Base-by-base conservation (phyloP, 345 rosid species). In the Jatropha curcas region DNA sequence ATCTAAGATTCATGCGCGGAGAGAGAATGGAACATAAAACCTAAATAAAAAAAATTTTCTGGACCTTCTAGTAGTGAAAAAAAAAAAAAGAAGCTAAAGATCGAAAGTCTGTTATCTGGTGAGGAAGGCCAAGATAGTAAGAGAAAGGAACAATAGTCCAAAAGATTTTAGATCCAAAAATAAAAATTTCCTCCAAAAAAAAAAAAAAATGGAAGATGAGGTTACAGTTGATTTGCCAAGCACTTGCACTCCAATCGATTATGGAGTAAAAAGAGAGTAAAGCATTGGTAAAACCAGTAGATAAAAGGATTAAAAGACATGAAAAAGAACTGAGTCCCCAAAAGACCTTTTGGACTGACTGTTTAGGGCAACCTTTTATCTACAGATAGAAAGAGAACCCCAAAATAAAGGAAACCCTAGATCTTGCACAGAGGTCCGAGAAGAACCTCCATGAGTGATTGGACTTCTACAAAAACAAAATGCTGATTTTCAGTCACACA, bases 381-480 rank as follows among this genome's bases (percentile, higher is more conserved):
- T 22, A 68, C 34, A 27, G n/a, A 71, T 19, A 35, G 12, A 61
- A 53, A 20, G 8, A 19, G 11, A 52, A 67, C 17, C 58, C 41
- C 41, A 65, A 34, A 31, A 19, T 9, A 53, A 35, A 68, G 11
- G 41, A 79, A 87, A 77, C 87, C 87, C 86, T 81, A 85, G 83
- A 86, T 83, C 82, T 85, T 83, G 74, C 82, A 83, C 80, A 53
- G 66, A 24, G 85, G 81, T 77, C 70, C 70, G 46, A 67, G 58
- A 64, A 60, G 16, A 79, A 75, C 80, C 78, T 77, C 70, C 35
- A 55, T 66, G 67, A 48, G 62, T 70, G 72, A 72, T 62, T 74
- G 65, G 67, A 76, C 50, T 69, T 41, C 57, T 27, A 62, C 10
- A 25, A 46, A 72, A 68, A 24, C 19, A 70, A 8, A 76, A 46